These are phyloP conservation scores for Paulownia fortunei DNA, from an alignment of 257 asterid species.

Conservation along the genomic window DNA sequence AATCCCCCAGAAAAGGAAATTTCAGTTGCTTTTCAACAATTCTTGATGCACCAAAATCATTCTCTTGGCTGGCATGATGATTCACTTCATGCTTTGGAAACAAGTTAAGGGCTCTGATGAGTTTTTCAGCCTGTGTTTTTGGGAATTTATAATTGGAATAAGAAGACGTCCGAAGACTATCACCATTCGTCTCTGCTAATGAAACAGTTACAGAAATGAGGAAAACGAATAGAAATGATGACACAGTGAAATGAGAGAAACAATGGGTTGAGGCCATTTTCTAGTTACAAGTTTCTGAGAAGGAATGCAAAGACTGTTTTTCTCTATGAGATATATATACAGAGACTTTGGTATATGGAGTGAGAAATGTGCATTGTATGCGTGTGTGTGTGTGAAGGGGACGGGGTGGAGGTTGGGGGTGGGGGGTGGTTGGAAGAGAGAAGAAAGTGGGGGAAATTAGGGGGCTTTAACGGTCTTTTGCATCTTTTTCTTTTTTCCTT, in stretches of 20 bases:
- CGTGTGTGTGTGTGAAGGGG: slow-evolving; percentile 2
- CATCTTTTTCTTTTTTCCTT: neutral
- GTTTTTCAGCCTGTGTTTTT: slow-evolving; percentile 46
- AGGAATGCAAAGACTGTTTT: slow-evolving; percentile 20
- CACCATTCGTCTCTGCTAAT: slow-evolving; percentile 16
- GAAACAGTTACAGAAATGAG: slow-evolving; percentile 28
- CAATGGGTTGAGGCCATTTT: slow-evolving; percentile 34
- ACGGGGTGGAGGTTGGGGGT: neutral
- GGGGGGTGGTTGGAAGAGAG: slow-evolving; percentile 8
- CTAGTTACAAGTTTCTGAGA: neutral
- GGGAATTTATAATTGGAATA: slow-evolving; percentile 32
- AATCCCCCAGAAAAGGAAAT: slow-evolving; percentile 46
- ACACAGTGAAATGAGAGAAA: neutral
- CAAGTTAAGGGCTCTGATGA: slow-evolving; percentile 61
- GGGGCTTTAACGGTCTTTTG: slow-evolving; percentile 20
- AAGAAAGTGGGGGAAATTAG: slow-evolving; percentile 1
- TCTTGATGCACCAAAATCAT: slow-evolving; percentile 25
- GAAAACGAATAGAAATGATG: slow-evolving; percentile 21
- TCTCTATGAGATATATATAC: slow-evolving; percentile 17
- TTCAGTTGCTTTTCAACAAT: slow-evolving; percentile 62
- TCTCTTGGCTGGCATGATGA: slow-evolving; percentile 15
- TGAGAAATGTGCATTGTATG: slow-evolving; percentile 35
- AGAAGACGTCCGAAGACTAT: neutral
- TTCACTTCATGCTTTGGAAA: slow-evolving; percentile 62
- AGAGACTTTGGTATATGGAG: slow-evolving; percentile 16